Evolutionary conservation across 768 basidiomycete genomes (phyloP).

Genomic region (Boletus pseudo-olivaceus): DNA sequence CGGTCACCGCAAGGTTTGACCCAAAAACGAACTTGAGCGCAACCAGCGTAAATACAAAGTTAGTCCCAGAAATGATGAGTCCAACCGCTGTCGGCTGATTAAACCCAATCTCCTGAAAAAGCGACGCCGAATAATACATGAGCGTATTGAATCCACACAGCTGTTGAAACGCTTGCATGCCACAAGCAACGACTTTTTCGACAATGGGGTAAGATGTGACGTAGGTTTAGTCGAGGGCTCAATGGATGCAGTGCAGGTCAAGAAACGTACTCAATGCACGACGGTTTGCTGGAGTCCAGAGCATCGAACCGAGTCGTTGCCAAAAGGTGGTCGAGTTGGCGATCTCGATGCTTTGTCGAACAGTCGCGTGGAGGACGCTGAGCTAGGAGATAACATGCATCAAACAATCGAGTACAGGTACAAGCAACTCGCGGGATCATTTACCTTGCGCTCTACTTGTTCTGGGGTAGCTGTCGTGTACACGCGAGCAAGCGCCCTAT

Average conservation of each 20-base stretch:
- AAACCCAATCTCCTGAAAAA: conserved; percentile 80
- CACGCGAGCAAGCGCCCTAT: conserved; percentile 57
- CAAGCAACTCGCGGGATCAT: not conserved
- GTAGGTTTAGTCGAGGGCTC: not conserved
- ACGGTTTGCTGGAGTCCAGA: conserved; percentile 56
- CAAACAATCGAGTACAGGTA: not conserved
- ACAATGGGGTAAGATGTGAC: too few species aligned
- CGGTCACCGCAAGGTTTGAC: not conserved
- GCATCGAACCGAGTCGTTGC: conserved; percentile 52
- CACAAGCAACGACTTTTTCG: conserved; percentile 63
- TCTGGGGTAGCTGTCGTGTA: conserved; percentile 62
- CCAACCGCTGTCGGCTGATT: conserved; percentile 80
- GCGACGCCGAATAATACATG: conserved; percentile 71
- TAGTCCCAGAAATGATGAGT: conserved; percentile 73
- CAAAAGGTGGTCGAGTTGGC: conserved; percentile 58
- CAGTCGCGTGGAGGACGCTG: conserved; percentile 55
- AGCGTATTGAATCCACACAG: conserved; percentile 83
- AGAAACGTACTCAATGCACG: conserved; percentile 58
- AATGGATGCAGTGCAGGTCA: not conserved
- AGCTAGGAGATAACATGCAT: conserved; percentile 35
- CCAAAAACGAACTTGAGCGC: conserved; percentile 51
- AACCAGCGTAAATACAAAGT: conserved; percentile 74
- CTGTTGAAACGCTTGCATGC: conserved; percentile 82
- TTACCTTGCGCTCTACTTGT: conserved; percentile 64
- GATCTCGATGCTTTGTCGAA: conserved; percentile 60